Conservation (phyloP, 441 rosid species). For the Syzygium syzygioides region DNA sequence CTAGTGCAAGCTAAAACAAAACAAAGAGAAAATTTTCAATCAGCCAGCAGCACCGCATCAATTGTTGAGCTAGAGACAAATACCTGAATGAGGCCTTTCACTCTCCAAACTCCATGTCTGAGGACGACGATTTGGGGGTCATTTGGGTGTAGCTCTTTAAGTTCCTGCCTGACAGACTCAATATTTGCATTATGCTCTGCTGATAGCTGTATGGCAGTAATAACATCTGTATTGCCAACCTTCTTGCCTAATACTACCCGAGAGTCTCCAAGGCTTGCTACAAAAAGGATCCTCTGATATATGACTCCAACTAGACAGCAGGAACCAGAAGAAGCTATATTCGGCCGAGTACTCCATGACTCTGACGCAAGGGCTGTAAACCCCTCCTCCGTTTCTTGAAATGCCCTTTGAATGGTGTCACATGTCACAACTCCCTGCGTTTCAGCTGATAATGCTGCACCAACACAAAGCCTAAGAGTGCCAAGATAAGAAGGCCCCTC, state of each 20-base stretch:
- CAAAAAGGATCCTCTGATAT: conserved; percentile 58
- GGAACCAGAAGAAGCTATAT: conserved; percentile 70
- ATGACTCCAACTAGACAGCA: conserved; percentile 89
- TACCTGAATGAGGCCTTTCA: conserved; percentile 89
- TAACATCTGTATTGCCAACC: conserved; percentile 60
- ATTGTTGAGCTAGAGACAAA: conserved; percentile 3
- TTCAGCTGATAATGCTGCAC: conserved; percentile 80
- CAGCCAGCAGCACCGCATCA: not conserved
- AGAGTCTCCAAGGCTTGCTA: conserved; percentile 91
- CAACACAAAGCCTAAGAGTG: conserved; percentile 77
- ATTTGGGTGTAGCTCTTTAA: conserved; percentile 65
- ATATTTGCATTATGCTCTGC: conserved; percentile 80
- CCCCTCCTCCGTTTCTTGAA: conserved; percentile 68
- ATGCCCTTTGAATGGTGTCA: conserved; percentile 68
- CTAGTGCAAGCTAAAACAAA: not conserved
- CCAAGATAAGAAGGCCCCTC: conserved; percentile 51
- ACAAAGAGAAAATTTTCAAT: not conserved
- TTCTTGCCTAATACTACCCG: conserved; percentile 84
- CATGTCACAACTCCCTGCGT: conserved; percentile 56
- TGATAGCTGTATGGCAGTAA: conserved; percentile 77
- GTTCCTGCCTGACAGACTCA: conserved; percentile 75
- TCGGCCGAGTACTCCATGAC: conserved; percentile 47
- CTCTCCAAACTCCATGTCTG: conserved; percentile 89
- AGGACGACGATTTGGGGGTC: conserved; percentile 77
- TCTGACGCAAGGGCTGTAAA: conserved; percentile 65